A percentile compares a stretch with the other conserved stretches of the same genome.
phyloP scores from a whole-genome alignment of 176 grass and related monocot genomes.

The Ampelocalamus luodianensis region DNA sequence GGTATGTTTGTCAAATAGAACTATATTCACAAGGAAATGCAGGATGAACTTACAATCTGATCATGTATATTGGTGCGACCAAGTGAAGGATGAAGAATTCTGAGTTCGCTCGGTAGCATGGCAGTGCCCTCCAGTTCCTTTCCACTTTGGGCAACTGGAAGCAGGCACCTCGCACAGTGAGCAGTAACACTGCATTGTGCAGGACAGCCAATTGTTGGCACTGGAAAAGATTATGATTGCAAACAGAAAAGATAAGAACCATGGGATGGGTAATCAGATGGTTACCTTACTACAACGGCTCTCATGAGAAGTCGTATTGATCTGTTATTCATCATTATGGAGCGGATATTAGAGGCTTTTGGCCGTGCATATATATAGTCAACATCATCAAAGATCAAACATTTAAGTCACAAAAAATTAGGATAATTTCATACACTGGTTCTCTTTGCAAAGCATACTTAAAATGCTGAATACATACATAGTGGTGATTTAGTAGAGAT shows the following conservation, averaged over 20 bases:
- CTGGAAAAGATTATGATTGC: not conserved
- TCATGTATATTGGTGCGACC: not conserved
- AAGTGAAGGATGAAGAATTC: not conserved
- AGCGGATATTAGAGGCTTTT: conserved; percentile 8
- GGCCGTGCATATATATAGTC: not conserved
- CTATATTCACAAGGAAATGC: not conserved
- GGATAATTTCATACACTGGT: not conserved
- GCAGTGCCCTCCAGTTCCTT: conserved; percentile 51
- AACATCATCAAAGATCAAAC: not conserved
- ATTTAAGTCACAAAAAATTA: not conserved
- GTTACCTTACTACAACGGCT: conserved; percentile 55
- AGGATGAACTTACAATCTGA: conserved; percentile 20
- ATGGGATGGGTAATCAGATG: not conserved
- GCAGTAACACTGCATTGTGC: conserved; percentile 62
- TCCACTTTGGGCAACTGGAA: conserved; percentile 41
- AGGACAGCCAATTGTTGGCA: not conserved
- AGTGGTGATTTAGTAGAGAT: not conserved
- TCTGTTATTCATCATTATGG: not conserved
- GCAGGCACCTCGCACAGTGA: conserved; percentile 50
- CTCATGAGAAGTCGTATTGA: conserved; percentile 50
- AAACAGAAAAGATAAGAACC: not conserved
- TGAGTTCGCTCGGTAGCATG: conserved; percentile 2
- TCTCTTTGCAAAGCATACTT: not conserved
- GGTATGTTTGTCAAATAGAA: not conserved
- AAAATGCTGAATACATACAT: conserved; percentile 2